phyloP scores from a whole-genome alignment of 2,329 filamentous ascomycete genomes.

The Exophiala mesophila region DNA sequence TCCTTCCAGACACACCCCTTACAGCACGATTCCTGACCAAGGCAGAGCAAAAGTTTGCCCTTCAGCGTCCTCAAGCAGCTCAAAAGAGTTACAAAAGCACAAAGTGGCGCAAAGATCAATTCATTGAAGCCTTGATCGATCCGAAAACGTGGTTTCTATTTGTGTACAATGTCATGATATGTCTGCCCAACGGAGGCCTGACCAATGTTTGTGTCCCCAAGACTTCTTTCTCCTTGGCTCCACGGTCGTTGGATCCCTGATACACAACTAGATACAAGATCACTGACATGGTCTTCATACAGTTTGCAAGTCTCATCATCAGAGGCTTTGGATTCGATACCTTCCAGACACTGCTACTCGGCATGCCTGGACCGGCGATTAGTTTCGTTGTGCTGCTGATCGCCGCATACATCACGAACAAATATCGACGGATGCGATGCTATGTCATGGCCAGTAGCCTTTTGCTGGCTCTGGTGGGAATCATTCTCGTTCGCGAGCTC shows the following conservation, averaged over 20 bases:
- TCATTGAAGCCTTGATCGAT: constrained; percentile 32
- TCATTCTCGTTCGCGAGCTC: constrained; percentile 46
- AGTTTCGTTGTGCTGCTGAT: neutral
- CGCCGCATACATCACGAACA: neutral
- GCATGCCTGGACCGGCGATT: neutral
- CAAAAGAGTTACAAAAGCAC: constrained; percentile 3
- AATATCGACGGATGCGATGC: neutral
- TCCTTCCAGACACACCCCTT: constrained; percentile 25
- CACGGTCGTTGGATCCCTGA: no score
- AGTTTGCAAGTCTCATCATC: neutral
- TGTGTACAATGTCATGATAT: constrained; percentile 13
- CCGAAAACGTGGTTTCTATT: constrained; percentile 34
- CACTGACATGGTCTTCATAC: neutral
- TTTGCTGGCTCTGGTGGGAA: constrained; percentile 21
- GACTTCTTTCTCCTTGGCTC: no score
- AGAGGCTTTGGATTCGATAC: neutral
- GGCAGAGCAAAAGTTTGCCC: constrained; percentile 6
- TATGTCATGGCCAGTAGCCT: constrained; percentile 1
- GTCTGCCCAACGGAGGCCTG: neutral
- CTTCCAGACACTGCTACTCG: neutral
- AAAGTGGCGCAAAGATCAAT: constrained; percentile 25
- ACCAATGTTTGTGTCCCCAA: neutral
- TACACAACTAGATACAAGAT: no score
- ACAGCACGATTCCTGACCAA: constrained; percentile 6
- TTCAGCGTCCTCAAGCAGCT: constrained; percentile 8